Percentiles rank a stretch among this genome's conserved stretches.
Evolutionary conservation across 257 asterid genomes (phyloP).

Genomic region (Solanum verrucosum): DNA sequence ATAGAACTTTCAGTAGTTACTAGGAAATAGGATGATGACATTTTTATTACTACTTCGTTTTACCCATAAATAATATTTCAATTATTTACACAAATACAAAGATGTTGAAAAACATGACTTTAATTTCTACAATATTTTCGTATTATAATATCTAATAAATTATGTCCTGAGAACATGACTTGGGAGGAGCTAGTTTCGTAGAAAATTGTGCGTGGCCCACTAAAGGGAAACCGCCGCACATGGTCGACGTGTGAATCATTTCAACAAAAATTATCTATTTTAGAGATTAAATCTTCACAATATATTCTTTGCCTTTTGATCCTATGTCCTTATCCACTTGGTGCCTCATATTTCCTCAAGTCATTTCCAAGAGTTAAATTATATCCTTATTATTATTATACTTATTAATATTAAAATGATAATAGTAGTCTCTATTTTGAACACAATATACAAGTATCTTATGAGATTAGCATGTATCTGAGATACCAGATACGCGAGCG

Average conservation of each 20-base stretch:
- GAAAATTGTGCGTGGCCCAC: neutral
- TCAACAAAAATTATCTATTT: neutral
- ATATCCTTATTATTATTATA: neutral
- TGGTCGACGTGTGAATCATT: slow-evolving; percentile 2
- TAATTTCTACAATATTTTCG: no score
- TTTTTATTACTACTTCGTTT: neutral
- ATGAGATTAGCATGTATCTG: neutral
- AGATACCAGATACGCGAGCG: neutral
- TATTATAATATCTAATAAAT: no score
- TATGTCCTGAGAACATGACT: neutral
- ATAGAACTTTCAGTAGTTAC: neutral
- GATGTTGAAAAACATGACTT: no score
- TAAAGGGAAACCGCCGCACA: slow-evolving; percentile 14
- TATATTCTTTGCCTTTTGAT: neutral
- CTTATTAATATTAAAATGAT: no score
- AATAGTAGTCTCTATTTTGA: neutral
- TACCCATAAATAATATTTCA: neutral
- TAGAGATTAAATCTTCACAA: neutral
- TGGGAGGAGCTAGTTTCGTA: neutral
- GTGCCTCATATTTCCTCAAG: neutral
- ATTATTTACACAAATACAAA: neutral
- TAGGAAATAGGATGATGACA: neutral
- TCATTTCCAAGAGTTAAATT: neutral
- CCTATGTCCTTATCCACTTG: neutral
- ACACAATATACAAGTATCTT: no score